Base-by-base conservation (phyloP, 2,329 filamentous ascomycete species). In the Metarhizium humberi region DNA sequence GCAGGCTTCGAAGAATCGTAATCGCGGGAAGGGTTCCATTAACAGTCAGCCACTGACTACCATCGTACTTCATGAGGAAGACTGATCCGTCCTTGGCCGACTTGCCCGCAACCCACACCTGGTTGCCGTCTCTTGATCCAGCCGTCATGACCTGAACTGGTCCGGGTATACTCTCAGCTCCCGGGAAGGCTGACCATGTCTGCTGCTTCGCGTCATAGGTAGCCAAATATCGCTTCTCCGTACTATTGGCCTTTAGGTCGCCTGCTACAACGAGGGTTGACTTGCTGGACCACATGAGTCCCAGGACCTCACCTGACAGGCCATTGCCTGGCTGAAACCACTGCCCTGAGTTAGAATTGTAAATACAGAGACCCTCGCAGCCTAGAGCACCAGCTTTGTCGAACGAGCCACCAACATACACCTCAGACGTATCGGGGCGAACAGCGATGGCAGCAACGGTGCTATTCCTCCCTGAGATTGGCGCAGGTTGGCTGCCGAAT, bases 381-480 rank as follows among this genome's bases (percentile, higher is more conserved):
- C 82, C 85, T 34, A 97, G 79, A 4, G 87, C 86, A 32, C 94
- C 94, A 18, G 91, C 94, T 36, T 81, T 82, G n/a, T 82, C 76
- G 66, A 97, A 99, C 10, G 81, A 83, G 36, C 94, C 94, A 42
- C 87, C 92, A 36, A 99, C 87, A 65, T 88, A 99, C 13, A 99
- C 78, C 52, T 94, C 84, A 1, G 79, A 77, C 18, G 84, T 84
- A 54, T 80, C 80, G 0, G 89, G 88, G 55, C 86, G 86, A 8
- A 85, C 77, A 11, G 83, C 80, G 61, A 99, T 90, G 32, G 88
- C 77, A 56, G 90, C 87, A 46, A 97, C 91, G 3, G 83, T 81
- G 30, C 85, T 83, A 58, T 84, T 80, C 6, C 77, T 75, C 14
- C 92, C 92, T 11, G 78, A 78, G 3, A 97, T 76, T 2, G 86